Evolutionary conservation across 2,329 filamentous ascomycete genomes (phyloP).

Genomic region (Akanthomyces muscarius): DNA sequence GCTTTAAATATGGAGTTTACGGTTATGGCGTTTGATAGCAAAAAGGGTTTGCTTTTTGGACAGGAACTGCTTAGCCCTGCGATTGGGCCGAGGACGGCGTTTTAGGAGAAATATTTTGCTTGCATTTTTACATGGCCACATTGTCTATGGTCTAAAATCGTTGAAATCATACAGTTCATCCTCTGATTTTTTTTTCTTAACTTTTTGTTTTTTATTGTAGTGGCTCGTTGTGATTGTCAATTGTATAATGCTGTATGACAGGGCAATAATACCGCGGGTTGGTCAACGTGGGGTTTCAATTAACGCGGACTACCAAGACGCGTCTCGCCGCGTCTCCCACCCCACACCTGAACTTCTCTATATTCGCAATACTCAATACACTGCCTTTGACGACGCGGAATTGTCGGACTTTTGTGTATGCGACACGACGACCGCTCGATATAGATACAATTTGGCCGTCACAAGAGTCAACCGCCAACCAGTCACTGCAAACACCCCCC

Average conservation of each 20-base stretch:
- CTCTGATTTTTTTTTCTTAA: no score
- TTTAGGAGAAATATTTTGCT: neutral
- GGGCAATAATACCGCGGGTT: neutral
- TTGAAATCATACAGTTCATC: neutral
- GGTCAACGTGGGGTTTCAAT: conserved; percentile 9
- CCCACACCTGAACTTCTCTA: conserved; percentile 3
- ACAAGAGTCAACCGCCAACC: neutral
- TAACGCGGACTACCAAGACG: conserved; percentile 14
- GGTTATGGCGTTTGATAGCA: conserved; percentile 1
- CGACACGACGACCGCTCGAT: neutral
- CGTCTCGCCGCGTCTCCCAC: conserved; percentile 17
- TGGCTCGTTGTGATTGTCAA: neutral
- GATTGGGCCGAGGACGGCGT: neutral
- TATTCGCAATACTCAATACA: neutral
- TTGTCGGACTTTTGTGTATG: neutral
- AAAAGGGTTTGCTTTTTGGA: conserved; percentile 1
- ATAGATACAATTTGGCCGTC: neutral
- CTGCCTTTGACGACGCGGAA: neutral
- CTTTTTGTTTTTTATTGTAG: neutral
- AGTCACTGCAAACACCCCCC: neutral
- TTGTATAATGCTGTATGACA: neutral
- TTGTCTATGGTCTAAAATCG: neutral
- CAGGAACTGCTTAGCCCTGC: neutral
- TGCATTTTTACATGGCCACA: neutral
- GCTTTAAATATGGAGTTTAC: conserved; percentile 5